phyloP scores from a whole-genome alignment of 192 early-diverging fungal genomes.

The Paraglomus brasilianum region DNA sequence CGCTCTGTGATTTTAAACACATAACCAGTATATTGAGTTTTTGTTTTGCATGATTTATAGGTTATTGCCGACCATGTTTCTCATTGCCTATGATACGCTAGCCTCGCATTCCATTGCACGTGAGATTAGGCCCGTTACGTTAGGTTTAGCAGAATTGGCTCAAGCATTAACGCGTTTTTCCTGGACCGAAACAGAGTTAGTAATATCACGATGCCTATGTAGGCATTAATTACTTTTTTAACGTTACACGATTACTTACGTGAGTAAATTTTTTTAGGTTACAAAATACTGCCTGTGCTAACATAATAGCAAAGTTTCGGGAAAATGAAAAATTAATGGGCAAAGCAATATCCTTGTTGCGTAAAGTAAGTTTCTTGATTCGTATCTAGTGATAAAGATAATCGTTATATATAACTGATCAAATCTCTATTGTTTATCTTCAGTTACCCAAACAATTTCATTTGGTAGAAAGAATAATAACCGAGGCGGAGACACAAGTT shows the following conservation, averaged over 20 bases:
- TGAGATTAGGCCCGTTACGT: slow-evolving; percentile 44
- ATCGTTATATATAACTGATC: not conserved
- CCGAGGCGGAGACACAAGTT: slow-evolving; percentile 39
- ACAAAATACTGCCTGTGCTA: slow-evolving; percentile 37
- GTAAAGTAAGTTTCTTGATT: slow-evolving; percentile 44
- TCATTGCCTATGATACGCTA: slow-evolving; percentile 76
- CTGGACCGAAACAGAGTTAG: slow-evolving; percentile 48
- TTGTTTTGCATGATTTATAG: slow-evolving; percentile 35
- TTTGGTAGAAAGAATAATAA: slow-evolving; percentile 55
- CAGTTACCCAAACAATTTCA: slow-evolving; percentile 62
- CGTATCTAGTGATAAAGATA: not conserved
- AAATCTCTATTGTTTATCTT: not conserved
- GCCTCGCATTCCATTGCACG: slow-evolving; percentile 54
- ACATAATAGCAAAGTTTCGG: slow-evolving; percentile 39
- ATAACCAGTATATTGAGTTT: slow-evolving; percentile 15
- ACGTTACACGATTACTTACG: no score
- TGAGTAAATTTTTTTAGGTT: slow-evolving; percentile 29
- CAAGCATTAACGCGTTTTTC: slow-evolving; percentile 39
- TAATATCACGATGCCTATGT: not conserved
- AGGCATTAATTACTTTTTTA: no score
- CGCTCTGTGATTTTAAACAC: not conserved
- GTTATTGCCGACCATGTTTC: slow-evolving; percentile 69
- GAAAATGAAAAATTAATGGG: slow-evolving; percentile 49
- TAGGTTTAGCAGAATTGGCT: slow-evolving; percentile 38
- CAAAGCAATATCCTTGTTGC: slow-evolving; percentile 51